phyloP scores from a whole-genome alignment of 1,284 basidiomycete species.

The Wallemia ichthyophaga region DNA sequence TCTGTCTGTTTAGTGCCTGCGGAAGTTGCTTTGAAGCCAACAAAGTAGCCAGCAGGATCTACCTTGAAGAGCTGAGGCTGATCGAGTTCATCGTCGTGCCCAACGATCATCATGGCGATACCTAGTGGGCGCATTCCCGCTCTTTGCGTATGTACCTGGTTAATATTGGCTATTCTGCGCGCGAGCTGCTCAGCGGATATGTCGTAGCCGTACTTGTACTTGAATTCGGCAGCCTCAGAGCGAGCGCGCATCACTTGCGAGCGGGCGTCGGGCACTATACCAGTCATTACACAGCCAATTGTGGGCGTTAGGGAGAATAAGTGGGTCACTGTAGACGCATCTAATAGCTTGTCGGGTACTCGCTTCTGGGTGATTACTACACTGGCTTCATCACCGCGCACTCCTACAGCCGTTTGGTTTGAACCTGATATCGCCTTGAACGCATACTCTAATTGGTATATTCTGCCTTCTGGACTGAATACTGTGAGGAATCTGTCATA shows the following conservation, averaged over 20 bases:
- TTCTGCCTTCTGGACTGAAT: constrained; percentile 20
- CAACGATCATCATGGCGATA: constrained; percentile 89
- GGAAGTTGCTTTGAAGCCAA: constrained; percentile 88
- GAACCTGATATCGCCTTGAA: constrained; percentile 98
- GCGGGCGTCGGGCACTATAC: constrained; percentile 73
- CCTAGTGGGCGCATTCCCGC: constrained; percentile 93
- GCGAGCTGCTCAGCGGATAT: constrained; percentile 87
- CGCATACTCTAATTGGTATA: constrained; percentile 61
- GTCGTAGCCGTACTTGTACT: constrained; percentile 93
- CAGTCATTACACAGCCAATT: constrained; percentile 94
- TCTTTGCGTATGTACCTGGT: constrained; percentile 93
- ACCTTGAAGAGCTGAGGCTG: constrained; percentile 92
- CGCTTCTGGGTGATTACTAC: constrained; percentile 97
- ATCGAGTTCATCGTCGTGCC: constrained; percentile 49
- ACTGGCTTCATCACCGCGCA: constrained; percentile 74
- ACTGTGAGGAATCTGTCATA: constrained; percentile 19
- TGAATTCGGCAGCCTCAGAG: constrained; percentile 70
- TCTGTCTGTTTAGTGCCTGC: constrained; percentile 96
- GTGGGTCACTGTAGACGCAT: constrained; percentile 79
- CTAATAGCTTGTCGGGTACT: constrained; percentile 92
- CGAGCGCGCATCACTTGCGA: constrained; percentile 70
- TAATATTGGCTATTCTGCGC: constrained; percentile 84
- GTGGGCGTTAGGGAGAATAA: constrained; percentile 84
- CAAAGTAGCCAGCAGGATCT: constrained; percentile 93
- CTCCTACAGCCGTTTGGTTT: constrained; percentile 73